Percentiles rank a stretch among this genome's conserved stretches.
Conservation (phyloP, 2,329 filamentous ascomycete genomes). For the Bipolaris cookei region DNA sequence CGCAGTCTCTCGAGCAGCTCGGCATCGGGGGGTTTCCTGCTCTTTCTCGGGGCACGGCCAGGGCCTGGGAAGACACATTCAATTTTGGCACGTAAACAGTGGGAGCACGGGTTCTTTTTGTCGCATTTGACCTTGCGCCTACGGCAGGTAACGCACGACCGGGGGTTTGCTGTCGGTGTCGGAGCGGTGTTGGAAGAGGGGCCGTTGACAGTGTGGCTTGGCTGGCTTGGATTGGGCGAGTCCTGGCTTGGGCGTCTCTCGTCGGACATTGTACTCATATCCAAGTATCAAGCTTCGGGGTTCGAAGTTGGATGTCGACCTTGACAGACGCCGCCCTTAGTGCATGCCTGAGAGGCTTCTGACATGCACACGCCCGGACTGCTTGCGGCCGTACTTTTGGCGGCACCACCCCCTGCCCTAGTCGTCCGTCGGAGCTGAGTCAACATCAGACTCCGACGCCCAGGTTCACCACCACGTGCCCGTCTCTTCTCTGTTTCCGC, state of each 20-base stretch:
- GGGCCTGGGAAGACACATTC: conserved; percentile 77
- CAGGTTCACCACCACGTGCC: neutral
- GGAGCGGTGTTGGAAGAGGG: conserved; percentile 17
- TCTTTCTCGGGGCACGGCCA: conserved; percentile 72
- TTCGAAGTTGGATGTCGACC: no score
- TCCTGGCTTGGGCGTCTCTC: conserved; percentile 24
- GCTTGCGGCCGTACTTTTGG: conserved; percentile 12
- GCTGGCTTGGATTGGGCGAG: conserved; percentile 26
- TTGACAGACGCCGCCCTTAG: no score
- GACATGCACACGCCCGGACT: conserved; percentile 1
- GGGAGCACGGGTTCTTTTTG: conserved; percentile 77
- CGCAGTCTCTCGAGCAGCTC: conserved; percentile 75
- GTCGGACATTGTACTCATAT: conserved; percentile 25
- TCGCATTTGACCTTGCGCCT: conserved; percentile 75
- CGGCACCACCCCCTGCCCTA: conserved; percentile 13
- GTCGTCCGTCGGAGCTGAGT: conserved; percentile 13
- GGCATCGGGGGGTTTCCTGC: conserved; percentile 70
- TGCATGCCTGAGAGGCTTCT: neutral
- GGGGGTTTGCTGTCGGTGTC: conserved; percentile 32
- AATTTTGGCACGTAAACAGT: conserved; percentile 73
- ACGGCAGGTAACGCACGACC: conserved; percentile 48
- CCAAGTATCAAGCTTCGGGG: no score
- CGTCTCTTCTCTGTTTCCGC: neutral
- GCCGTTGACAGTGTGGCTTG: conserved; percentile 26
- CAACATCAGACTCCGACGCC: conserved; percentile 8